Conservation (phyloP, 768 basidiomycete species). For the Serpula lacrymans region DNA sequence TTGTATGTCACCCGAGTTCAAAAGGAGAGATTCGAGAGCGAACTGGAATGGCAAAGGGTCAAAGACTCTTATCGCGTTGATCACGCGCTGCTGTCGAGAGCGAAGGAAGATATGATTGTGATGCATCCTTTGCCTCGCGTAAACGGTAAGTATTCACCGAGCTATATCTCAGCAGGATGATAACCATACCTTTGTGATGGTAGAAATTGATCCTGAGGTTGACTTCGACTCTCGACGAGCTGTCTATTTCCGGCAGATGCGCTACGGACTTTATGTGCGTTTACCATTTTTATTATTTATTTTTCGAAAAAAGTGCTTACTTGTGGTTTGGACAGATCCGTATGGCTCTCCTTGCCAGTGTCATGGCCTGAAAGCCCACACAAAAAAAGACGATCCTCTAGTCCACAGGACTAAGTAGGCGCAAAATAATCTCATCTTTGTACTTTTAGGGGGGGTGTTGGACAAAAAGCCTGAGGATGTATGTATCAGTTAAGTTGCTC, state of each 20-base stretch:
- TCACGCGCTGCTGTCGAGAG: constrained; percentile 87
- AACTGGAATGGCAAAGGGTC: constrained; percentile 83
- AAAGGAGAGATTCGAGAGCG: constrained; percentile 84
- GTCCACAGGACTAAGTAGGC: no score
- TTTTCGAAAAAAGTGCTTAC: not conserved
- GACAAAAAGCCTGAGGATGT: no score
- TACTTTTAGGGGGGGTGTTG: no score
- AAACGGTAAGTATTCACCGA: constrained; percentile 57
- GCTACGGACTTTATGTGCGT: constrained; percentile 94
- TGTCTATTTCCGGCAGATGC: constrained; percentile 98
- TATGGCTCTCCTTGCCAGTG: constrained; percentile 77
- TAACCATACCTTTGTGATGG: constrained; percentile 4
- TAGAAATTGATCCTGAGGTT: constrained; percentile 98
- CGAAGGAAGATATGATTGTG: constrained; percentile 97
- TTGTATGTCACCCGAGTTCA: constrained; percentile 96
- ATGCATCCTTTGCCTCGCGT: constrained; percentile 99
- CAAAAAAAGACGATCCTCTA: no score
- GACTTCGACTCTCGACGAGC: constrained; percentile 94
- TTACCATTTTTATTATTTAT: not conserved
- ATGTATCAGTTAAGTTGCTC: no score
- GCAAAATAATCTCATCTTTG: no score
- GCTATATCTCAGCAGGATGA: no score
- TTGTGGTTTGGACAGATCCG: constrained; percentile 46
- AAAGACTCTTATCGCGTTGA: constrained; percentile 93
- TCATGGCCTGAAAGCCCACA: constrained; percentile 35